Percentiles rank a stretch among this genome's conserved stretches.
Conservation (phyloP, 139 green algal species). For the Penium margaritaceum region DNA sequence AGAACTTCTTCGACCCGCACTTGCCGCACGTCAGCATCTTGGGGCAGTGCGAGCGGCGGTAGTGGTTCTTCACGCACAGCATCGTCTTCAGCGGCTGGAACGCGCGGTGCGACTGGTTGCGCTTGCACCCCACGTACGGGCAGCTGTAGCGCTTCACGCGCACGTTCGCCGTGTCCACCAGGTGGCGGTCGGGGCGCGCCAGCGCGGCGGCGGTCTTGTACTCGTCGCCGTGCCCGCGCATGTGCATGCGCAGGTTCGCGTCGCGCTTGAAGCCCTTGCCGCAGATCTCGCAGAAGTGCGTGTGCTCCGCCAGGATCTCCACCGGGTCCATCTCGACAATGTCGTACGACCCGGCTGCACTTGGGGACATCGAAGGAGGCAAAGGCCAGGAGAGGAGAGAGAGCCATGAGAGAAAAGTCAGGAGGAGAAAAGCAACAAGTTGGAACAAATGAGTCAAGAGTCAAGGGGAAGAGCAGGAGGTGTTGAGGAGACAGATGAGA, state of each 20-base stretch:
- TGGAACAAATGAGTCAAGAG: not conserved
- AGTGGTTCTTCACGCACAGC: slow-evolving; percentile 46
- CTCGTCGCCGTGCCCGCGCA: slow-evolving; percentile 38
- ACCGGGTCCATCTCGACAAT: slow-evolving; percentile 36
- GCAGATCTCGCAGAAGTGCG: slow-evolving; percentile 42
- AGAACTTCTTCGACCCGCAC: slow-evolving; percentile 42
- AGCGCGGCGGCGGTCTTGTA: slow-evolving; percentile 34
- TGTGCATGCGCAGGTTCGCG: slow-evolving; percentile 40
- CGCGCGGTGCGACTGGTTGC: slow-evolving; percentile 32
- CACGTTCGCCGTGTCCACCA: not conserved
- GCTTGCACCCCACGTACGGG: slow-evolving; percentile 37
- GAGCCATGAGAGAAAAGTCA: not conserved
- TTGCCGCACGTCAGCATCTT: slow-evolving; percentile 41
- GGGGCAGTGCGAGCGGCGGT: slow-evolving; percentile 33
- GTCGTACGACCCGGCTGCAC: slow-evolving; percentile 35
- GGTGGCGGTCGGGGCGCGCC: slow-evolving; percentile 6
- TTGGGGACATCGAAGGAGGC: no score
- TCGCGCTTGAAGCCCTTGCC: slow-evolving; percentile 42
- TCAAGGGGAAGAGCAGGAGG: no score
- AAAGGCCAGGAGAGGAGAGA: not conserved
- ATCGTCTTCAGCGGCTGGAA: slow-evolving; percentile 41
- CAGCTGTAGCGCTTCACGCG: slow-evolving; percentile 34
- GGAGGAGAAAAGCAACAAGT: not conserved
- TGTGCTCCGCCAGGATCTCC: slow-evolving; percentile 41
- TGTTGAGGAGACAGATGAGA: no score